Base-by-base conservation (phyloP, 768 basidiomycete species). In the Paxillus rubicundulus region DNA sequence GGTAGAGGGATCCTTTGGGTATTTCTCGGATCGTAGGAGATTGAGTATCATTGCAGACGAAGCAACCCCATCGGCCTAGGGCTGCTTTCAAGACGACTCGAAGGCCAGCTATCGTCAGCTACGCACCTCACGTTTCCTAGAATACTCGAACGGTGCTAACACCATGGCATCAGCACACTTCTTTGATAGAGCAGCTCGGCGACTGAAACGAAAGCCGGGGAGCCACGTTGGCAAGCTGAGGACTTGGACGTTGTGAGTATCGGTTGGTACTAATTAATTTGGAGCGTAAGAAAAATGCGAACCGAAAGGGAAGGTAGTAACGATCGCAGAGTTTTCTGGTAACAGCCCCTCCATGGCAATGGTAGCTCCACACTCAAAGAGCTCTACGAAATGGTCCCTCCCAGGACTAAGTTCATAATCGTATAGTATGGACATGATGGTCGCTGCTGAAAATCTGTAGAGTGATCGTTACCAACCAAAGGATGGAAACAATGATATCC, bases 181-280 rank as follows among this genome's bases (percentile, higher is more conserved):
- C 8, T 18, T 27, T 14, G 46, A 18, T 18, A 47, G 9, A 47
- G 20, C 30, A 5, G 33, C 33, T 20, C 20, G 36, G 32, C 39
- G 54, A 53, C 74, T 68, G 59, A 74, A 74, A 9, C 45, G 40
- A 18, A 70, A 71, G 16, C 72, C 70, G 16, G 74, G 73, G 44
- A 73, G 59, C 73, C 72, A 74, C 8, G 50, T 67, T 66, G 49
- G 47, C n/a, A 44, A 24, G 9, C 24, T 36, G 13, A 43, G 33
- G 14, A 51, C 50, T 51, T n/a, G 32, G 28, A 12, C 17, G 33
- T 49, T 38, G 36, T 38, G 28, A 49, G 37, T 17, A 34, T n/a
- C 10, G 14, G 5, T 17, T 16, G 18, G 8, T 7, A 48, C 32
- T 14, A 17, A 24, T 12, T 8, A 12, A 37, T 12, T 27, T 33